Percentiles rank a stretch among this genome's conserved stretches.
phyloP scores from a whole-genome alignment of 2,329 filamentous ascomycete species.

The Paraphoma sp. region DNA sequence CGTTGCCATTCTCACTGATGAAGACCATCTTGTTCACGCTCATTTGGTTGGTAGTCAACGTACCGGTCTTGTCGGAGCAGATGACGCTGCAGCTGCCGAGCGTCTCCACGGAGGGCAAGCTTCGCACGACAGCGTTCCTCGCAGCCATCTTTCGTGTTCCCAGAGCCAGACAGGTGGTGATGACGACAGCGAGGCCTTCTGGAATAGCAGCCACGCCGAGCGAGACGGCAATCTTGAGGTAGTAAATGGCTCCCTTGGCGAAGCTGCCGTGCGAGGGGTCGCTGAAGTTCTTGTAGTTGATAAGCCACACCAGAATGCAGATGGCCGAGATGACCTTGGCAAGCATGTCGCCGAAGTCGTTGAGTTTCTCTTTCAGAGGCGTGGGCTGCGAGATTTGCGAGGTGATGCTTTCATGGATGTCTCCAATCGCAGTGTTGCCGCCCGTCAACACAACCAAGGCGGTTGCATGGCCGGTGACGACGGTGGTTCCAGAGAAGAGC shows the following conservation, averaged over 20 bases:
- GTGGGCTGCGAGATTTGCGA: conserved; percentile 98
- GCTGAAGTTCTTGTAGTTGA: conserved; percentile 97
- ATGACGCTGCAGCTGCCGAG: conserved; percentile 99
- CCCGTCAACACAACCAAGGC: conserved; percentile 92
- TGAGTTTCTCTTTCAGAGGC: conserved; percentile 96
- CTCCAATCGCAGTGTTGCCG: conserved; percentile 89
- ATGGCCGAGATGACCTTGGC: conserved; percentile 99
- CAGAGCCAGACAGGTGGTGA: conserved; percentile 96
- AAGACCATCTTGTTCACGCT: conserved; percentile 94
- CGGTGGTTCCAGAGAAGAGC: conserved; percentile 97
- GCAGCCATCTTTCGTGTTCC: conserved; percentile 98
- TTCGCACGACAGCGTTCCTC: conserved; percentile 96
- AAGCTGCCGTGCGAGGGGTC: conserved; percentile 92
- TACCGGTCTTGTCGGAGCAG: conserved; percentile 99
- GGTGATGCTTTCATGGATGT: conserved; percentile 98
- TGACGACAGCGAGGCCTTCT: conserved; percentile 95
- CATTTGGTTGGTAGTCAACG: conserved; percentile 98
- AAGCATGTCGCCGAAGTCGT: conserved; percentile 94
- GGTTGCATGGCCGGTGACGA: conserved; percentile 90
- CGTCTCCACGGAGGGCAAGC: conserved; percentile 94
- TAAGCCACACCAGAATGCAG: conserved; percentile 95
- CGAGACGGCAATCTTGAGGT: conserved; percentile 98
- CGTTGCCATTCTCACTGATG: conserved; percentile 74
- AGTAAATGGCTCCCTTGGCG: conserved; percentile 98
- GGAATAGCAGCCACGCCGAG: conserved; percentile 97